phyloP scores from a whole-genome alignment of 169 alveolate species.

The Plasmodium inui region DNA sequence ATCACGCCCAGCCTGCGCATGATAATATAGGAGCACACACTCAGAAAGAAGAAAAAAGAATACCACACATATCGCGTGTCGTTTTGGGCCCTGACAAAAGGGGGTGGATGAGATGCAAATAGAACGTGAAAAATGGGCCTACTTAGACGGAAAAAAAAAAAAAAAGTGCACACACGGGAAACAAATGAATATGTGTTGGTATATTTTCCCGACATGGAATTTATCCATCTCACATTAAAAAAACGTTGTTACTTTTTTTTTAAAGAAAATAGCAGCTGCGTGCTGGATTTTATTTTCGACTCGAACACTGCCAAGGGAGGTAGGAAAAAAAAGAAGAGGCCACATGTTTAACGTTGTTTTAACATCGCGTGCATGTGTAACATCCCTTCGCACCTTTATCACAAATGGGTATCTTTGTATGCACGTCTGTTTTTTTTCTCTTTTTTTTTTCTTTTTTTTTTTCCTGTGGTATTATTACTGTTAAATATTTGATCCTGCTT shows the following conservation, averaged over 20 bases:
- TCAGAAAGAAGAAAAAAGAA: constrained; percentile 61
- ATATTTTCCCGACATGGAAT: not conserved
- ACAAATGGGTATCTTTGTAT: not conserved
- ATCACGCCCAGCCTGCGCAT: constrained; percentile 63
- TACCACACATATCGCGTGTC: constrained; percentile 73
- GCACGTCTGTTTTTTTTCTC: not conserved
- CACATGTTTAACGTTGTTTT: constrained; percentile 1
- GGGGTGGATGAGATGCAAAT: not conserved
- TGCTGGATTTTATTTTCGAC: constrained; percentile 50
- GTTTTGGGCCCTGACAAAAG: constrained; percentile 28
- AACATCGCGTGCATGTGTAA: no score
- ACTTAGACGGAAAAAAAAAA: not conserved
- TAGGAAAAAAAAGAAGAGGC: not conserved
- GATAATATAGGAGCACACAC: constrained; percentile 48
- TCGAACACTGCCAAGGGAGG: constrained; percentile 35
- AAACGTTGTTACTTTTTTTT: constrained; percentile 28
- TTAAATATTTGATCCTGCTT: constrained; percentile 71
- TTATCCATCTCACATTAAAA: not conserved
- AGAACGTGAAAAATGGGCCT: not conserved
- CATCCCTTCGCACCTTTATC: not conserved
- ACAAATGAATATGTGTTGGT: not conserved
- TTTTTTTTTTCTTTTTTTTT: not conserved
- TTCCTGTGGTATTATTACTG: not conserved
- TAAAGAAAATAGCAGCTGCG: constrained; percentile 48
- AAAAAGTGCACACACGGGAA: not conserved